Evolutionary conservation across 495 filamentous ascomycete species (phyloP), one percentile per base, ranked within the genome.

Genomic region (Talaromyces nanjingensis): DNA sequence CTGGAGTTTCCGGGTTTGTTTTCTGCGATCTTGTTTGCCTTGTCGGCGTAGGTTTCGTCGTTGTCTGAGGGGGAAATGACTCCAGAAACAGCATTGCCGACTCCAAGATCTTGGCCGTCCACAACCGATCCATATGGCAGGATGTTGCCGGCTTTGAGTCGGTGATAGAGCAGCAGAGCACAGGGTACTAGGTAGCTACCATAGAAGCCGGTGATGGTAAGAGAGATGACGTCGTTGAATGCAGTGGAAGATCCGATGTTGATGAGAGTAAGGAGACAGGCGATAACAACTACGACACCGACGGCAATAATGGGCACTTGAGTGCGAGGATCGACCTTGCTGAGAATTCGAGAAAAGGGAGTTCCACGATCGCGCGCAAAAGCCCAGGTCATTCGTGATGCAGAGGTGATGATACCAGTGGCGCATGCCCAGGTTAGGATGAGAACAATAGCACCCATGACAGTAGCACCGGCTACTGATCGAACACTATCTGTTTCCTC

Each of bases 361-460:
- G 81, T 62, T 11, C 79, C 82, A 18, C 72, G 64, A 62, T 85
- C 83, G 14, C 82, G 70, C 2, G 80, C 77, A 60, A 86, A 84
- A 3, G 78, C 77, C 83, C 83, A 85, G 22, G 72, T 68, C 65
- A 82, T 81, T 33, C 84, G 76, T 8, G 82, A 84, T 29, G 80
- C 72, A 2, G 79, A 76, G 9, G 81, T 75, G 0, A 79, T 68
- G 14, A 74, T 69, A 20, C 75, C 78, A 29, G 76, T 70, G 16
- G 70, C 68, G 37, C 72, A 71, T 24, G 68, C 67, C 64, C 67
- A 68, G 31, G 72, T 74, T 18, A 79, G 66, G 9, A 79, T 61
- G 20, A 77, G 70, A 18, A 81, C 64, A 25, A 78, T 61, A 18
- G 68, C 65, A 3, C 65, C 69, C 68, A 75, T 69, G 24, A 73